Percentiles rank a stretch among this genome's conserved stretches.
Conservation (phyloP, 2,329 filamentous ascomycete species). For the Penicillium psychrosexuale region DNA sequence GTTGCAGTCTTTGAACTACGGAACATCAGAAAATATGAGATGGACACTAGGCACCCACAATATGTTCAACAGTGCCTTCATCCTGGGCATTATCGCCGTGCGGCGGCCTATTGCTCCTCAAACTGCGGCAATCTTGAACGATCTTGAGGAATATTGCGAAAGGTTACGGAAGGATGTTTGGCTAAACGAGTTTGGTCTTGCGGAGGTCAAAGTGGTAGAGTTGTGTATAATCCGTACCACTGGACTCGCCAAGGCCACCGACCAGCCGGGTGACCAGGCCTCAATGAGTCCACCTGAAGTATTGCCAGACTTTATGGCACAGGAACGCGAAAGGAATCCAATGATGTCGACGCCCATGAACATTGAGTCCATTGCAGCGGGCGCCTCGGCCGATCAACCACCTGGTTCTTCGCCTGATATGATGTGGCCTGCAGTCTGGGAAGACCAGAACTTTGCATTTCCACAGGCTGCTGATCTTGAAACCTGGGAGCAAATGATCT, state of each 20-base stretch:
- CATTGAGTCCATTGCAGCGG: not conserved
- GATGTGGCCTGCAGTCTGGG: conserved; percentile 12
- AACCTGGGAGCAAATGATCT: conserved; percentile 17
- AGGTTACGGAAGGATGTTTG: conserved; percentile 42
- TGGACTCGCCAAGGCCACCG: conserved; percentile 1
- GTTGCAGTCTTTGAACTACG: conserved; percentile 29
- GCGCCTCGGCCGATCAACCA: not conserved
- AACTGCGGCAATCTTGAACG: conserved; percentile 32
- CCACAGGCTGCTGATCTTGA: conserved; percentile 11
- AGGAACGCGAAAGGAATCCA: not conserved
- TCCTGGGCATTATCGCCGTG: conserved; percentile 38
- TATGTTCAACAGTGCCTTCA: conserved; percentile 45
- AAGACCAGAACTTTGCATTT: conserved; percentile 13
- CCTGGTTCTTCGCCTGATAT: conserved; percentile 8
- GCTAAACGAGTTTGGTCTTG: conserved; percentile 43
- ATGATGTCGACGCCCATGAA: not conserved
- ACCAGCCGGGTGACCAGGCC: not conserved
- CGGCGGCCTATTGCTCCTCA: conserved; percentile 33
- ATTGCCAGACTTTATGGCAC: conserved; percentile 2
- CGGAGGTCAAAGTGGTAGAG: conserved; percentile 45
- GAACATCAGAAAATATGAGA: conserved; percentile 33
- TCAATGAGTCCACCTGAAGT: not conserved
- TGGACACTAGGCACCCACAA: conserved; percentile 39
- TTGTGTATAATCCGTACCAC: conserved; percentile 34
- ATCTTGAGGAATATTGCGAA: conserved; percentile 43